These are phyloP conservation scores for Pestalotiopsis sp. DNA, from an alignment of 2,329 filamentous ascomycete genomes.

Conservation along the genomic window DNA sequence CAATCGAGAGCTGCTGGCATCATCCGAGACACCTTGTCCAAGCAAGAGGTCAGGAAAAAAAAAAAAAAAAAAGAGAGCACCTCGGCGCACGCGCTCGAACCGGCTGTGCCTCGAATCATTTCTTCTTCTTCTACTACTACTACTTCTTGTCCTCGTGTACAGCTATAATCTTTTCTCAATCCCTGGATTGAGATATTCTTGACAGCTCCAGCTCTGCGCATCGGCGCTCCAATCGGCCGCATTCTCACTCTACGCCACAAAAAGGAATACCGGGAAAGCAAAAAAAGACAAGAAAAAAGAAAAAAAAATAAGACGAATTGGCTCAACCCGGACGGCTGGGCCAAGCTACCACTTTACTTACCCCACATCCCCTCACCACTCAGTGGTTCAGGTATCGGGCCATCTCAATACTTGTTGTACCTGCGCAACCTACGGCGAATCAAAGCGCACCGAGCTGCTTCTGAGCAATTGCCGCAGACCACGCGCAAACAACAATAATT, in stretches of 20 bases:
- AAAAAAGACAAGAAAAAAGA: not conserved
- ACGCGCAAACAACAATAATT: not conserved
- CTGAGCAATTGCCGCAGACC: not conserved
- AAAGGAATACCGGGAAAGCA: not conserved
- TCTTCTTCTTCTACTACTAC: no score
- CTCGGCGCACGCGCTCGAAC: no score
- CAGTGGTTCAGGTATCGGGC: not conserved
- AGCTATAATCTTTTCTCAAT: no score
- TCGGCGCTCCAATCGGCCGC: no score
- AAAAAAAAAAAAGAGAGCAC: no score
- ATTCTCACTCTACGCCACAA: no score
- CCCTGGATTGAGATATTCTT: no score
- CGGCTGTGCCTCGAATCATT: no score
- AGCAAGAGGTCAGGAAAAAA: no score
- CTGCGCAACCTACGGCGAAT: slow-evolving; percentile 1
- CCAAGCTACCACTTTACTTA: slow-evolving; percentile 3
- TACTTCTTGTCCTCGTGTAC: no score
- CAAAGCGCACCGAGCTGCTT: slow-evolving; percentile 6
- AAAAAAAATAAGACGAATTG: not conserved
- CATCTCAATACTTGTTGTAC: not conserved
- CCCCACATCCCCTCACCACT: slow-evolving; percentile 13
- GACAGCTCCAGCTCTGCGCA: no score
- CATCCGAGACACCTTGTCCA: not conserved
- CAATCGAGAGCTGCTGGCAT: not conserved
- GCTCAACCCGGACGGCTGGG: not conserved